These are phyloP conservation scores for Magnolia kwangsiensis DNA, from an alignment of 164 flowering plant species.

Conservation along the genomic window DNA sequence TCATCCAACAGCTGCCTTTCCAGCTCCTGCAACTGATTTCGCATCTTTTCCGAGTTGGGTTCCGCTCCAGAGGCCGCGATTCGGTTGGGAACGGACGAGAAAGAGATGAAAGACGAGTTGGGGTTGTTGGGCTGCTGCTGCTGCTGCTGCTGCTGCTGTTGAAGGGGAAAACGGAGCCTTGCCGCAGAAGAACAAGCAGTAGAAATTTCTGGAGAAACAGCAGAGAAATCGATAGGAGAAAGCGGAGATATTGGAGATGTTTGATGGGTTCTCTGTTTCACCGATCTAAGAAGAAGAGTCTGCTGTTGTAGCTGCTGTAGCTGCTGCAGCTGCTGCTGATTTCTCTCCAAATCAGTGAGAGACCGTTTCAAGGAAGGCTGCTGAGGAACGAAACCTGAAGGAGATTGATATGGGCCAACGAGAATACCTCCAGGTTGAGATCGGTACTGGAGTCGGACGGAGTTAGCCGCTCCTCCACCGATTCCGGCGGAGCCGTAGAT, in stretches of 20 bases:
- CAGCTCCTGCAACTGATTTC: conserved; percentile 56
- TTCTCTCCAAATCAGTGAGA: conserved; percentile 40
- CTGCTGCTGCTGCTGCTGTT: conserved; percentile 30
- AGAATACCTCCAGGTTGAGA: conserved; percentile 13
- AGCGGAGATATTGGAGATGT: conserved; percentile 52
- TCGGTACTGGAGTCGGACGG: conserved; percentile 14
- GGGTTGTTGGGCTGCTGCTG: conserved; percentile 4
- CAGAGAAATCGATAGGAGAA: conserved; percentile 41
- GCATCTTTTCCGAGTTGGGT: conserved; percentile 52
- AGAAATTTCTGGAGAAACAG: conserved; percentile 21
- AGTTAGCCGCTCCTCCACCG: neutral
- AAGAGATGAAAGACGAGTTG: conserved; percentile 10
- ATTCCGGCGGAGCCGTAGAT: conserved; percentile 13
- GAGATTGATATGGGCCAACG: conserved; percentile 15
- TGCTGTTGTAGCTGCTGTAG: conserved; percentile 7
- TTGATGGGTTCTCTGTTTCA: conserved; percentile 50
- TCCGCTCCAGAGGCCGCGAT: neutral
- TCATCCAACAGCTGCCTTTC: conserved; percentile 71
- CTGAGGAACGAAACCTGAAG: conserved; percentile 30
- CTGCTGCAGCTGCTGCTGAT: conserved; percentile 15
- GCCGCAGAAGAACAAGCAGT: conserved; percentile 16
- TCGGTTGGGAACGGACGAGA: conserved; percentile 9
- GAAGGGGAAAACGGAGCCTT: conserved; percentile 24
- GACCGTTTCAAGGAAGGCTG: conserved; percentile 48
- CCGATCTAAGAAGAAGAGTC: conserved; percentile 45